Evolutionary conservation across 2,329 filamentous ascomycete species (phyloP), one percentile per base, ranked within the genome.

Genomic region (Drechslerella coelobrocha): DNA sequence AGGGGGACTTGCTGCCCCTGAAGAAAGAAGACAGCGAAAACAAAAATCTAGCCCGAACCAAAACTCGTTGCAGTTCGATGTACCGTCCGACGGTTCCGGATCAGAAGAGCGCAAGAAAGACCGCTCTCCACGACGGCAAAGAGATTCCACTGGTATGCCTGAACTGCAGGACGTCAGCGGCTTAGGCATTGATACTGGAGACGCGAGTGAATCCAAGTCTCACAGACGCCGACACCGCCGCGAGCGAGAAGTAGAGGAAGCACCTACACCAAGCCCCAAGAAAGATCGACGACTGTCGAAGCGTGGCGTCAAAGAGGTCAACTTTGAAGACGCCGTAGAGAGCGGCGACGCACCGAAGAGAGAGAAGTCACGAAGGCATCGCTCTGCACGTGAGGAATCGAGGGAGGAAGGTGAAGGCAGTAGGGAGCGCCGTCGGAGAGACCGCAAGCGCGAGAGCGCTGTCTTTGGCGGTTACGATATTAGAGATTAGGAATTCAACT

Each of bases 271-370:
- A 2, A 69, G 57, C 9, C 65, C 65, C 17, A 61, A 53, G n/a
- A 61, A 61, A 27, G 52, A 53, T n/a, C 41, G 27, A 17, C 31
- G 14, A 12, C 17, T 37, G n/a, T 51, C 41, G 23, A 69, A 69
- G 29, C 19, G 65, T 26, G 34, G 51, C 10, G 65, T 62, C n/a
- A 68, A 68, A 17, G 63, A 68, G 21, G 63, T 68, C 27, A 69
- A 69, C 39, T 69, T 69, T 59, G 65, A 69, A 50, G 65, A 69
- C 26, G 65, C 65, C 23, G 65, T 69, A 19, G 65, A 69, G 41
- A 69, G 65, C 21, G 65, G 65, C 19, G 65, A 69, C 31, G 65
- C 65, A 3, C 57, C 50, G 12, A 69, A 69, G 57, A 62, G 57
- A 34, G 65, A 69, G 29, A 69, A 62, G 26, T 57, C 65, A 17